Percentiles rank a stretch among this genome's conserved stretches.
Conservation (phyloP, 176 grass and related monocot genomes). For the Oryza brachyantha region DNA sequence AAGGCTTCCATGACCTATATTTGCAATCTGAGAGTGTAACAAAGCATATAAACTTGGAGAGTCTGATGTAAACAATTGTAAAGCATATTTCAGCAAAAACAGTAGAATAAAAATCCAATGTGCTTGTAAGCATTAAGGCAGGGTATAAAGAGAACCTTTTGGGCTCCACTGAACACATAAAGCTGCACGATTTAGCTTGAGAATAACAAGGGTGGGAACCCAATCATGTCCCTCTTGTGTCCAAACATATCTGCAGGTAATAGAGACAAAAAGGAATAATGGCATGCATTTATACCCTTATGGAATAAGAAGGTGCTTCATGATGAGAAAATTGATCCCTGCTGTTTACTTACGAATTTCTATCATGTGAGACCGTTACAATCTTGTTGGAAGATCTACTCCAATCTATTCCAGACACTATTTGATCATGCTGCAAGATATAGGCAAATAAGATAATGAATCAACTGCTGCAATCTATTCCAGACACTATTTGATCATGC, state of each 20-base stretch:
- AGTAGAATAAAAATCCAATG: neutral
- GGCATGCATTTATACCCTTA: neutral
- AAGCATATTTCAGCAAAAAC: no score
- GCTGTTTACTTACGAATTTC: conserved; percentile 80
- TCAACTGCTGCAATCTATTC: conserved; percentile 63
- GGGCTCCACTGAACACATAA: conserved; percentile 97
- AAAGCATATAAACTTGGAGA: neutral
- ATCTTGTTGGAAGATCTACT: conserved; percentile 87
- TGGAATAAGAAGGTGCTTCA: conserved; percentile 4
- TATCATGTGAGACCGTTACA: conserved; percentile 95
- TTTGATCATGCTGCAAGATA: conserved; percentile 85
- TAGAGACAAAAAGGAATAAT: neutral
- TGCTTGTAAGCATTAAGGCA: neutral
- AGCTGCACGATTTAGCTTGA: conserved; percentile 96
- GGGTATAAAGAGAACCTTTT: conserved; percentile 48
- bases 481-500: conserved; percentile 98
- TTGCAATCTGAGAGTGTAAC: neutral
- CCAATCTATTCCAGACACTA: conserved; percentile 98
- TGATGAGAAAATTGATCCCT: neutral
- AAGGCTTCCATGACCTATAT: neutral
- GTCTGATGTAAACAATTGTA: no score
- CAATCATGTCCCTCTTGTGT: conserved; percentile 91
- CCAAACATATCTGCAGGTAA: conserved; percentile 86
- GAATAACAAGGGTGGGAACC: conserved; percentile 95
- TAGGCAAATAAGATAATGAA: conserved; percentile 13